Conservation (phyloP, 2,329 filamentous ascomycete genomes). For the Coniochaeta hoffmannii region DNA sequence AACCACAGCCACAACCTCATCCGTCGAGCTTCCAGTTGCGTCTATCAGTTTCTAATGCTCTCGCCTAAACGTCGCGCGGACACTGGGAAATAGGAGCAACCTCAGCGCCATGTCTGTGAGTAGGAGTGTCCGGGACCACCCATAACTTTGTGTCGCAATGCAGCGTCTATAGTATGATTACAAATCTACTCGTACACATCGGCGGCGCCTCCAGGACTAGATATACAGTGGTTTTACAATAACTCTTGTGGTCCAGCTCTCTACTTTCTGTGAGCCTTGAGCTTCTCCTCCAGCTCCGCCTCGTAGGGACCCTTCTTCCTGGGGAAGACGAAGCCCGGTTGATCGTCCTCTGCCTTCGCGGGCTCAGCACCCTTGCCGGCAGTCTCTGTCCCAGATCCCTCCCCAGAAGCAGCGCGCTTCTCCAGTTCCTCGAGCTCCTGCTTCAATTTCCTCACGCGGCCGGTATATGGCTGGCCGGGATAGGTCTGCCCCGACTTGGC, state of each 20-base stretch:
- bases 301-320: slow-evolving; percentile 13
- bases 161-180: background rate
- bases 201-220: background rate
- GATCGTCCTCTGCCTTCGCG: background rate
- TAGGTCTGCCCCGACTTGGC: slow-evolving; percentile 39
- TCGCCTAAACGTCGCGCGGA: background rate
- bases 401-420: slow-evolving; percentile 20
- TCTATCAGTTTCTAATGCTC: background rate
- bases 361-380: background rate
- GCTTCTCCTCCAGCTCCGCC: slow-evolving; percentile 12
- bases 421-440: slow-evolving; percentile 25
- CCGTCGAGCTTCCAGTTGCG: background rate
- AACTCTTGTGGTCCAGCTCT: background rate
- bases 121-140: background rate
- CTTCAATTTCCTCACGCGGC: slow-evolving; percentile 35
- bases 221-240: background rate
- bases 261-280: slow-evolving; percentile 9
- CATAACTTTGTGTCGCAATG: background rate
- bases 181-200: background rate
- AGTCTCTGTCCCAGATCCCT: slow-evolving; percentile 1
- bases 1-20: background rate
- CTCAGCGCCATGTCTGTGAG: background rate
- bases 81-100: background rate
- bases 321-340: slow-evolving; percentile 14
- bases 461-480: slow-evolving; percentile 44